Base-by-base conservation (phyloP, 176 grass and related monocot genomes). In the Stipa capillata region DNA sequence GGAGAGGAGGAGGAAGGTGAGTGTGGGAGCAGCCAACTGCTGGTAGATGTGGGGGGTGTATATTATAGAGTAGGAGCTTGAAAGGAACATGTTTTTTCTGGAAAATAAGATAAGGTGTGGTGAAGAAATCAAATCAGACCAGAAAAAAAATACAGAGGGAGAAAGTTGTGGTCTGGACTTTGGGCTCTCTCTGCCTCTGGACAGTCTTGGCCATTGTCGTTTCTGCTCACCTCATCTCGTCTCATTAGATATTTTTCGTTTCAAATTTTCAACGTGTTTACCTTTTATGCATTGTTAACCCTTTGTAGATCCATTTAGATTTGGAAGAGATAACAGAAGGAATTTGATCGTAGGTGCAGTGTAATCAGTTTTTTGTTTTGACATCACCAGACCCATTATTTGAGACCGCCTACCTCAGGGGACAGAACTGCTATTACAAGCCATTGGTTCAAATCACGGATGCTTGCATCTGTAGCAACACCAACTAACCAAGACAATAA, bases 1-100 rank as follows among this genome's bases (percentile, higher is more conserved):
- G 28, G 79, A 71, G n/a, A n/a, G n/a, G 31, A 14, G 9, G 63
- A n/a, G n/a, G n/a, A 18, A 39, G 77, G 34, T 41, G 33, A 7
- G 74, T 24, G 79, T 42, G 65, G 79, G 51, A 71, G 65, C 17
- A 81, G 36, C 79, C 79, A 72, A 71, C 79, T 24, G 65, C 65
- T 71, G 43, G 65, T 37, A 5, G 79, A 53, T 81, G 65, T n/a
- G 41, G 52, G 53, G 50, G 35, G 17, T 56, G 42, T n/a, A n/a
- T n/a, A n/a, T n/a, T 80, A 31, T 34, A 79, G 39, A 41, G 79
- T 58, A 71, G 79, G 65, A 82, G 52, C 41, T 8, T 49, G 79
- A 82, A n/a, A n/a, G n/a, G n/a, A n/a, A n/a, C n/a, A n/a, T n/a
- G n/a, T n/a, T n/a, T n/a, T n/a, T n/a, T n/a, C n/a, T n/a, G n/a